These are phyloP conservation scores for Sclerotinia sclerotiorum DNA, from an alignment of 2,329 filamentous ascomycete species.

Conservation along the genomic window DNA sequence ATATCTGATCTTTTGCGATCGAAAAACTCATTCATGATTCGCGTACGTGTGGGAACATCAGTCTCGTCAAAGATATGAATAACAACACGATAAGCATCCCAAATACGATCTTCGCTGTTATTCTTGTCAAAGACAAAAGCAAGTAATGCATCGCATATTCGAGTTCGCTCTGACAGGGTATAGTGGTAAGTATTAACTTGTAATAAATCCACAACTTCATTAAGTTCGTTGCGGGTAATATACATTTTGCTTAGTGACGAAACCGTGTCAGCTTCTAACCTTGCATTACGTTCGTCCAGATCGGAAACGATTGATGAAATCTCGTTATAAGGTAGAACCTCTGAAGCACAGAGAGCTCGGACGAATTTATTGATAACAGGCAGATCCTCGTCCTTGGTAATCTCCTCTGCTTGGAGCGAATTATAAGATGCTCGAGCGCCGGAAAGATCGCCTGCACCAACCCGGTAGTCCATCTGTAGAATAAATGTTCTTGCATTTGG, in stretches of 20 bases:
- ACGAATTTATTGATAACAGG: slow-evolving; percentile 70
- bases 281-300: slow-evolving; percentile 67
- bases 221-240: slow-evolving; percentile 71
- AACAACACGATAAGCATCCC: slow-evolving; percentile 66
- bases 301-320: slow-evolving; percentile 73
- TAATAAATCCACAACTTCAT: slow-evolving; percentile 79
- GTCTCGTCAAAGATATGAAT: slow-evolving; percentile 66
- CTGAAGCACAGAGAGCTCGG: slow-evolving; percentile 61
- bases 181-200: slow-evolving; percentile 71
- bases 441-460: slow-evolving; percentile 70
- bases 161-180: slow-evolving; percentile 65
- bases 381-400: slow-evolving; percentile 58
- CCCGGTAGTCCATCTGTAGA: slow-evolving; percentile 72
- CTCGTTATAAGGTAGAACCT: slow-evolving; percentile 63
- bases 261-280: slow-evolving; percentile 72
- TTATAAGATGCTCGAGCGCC: slow-evolving; percentile 67
- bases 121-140: slow-evolving; percentile 63
- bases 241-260: slow-evolving; percentile 72
- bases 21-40: slow-evolving; percentile 82
- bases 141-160: slow-evolving; percentile 65
- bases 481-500: slow-evolving; percentile 70
- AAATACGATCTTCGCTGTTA: slow-evolving; percentile 63
- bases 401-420: slow-evolving; percentile 56
- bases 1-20: slow-evolving; percentile 75
- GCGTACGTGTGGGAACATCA: slow-evolving; percentile 61